These are phyloP conservation scores for Fusarium coicis DNA, from an alignment of 2,329 filamentous ascomycete species.

Conservation along the genomic window DNA sequence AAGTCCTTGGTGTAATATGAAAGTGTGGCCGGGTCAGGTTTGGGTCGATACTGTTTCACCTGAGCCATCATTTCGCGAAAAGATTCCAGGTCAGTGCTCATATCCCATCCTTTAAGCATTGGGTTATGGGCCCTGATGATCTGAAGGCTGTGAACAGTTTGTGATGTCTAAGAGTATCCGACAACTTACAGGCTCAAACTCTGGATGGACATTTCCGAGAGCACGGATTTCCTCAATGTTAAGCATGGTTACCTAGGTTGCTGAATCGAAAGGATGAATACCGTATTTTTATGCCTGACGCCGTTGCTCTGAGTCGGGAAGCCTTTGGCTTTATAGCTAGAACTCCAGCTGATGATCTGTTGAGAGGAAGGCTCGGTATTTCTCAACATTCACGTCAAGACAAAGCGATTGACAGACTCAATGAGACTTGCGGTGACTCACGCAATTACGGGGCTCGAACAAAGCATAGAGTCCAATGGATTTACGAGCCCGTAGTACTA, in stretches of 20 bases:
- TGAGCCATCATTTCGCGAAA: constrained; percentile 36
- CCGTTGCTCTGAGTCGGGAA: background rate
- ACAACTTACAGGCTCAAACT: constrained; percentile 27
- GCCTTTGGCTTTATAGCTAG: constrained; percentile 1
- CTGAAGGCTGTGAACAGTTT: constrained; percentile 5
- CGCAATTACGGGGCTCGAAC: background rate
- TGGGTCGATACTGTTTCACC: constrained; percentile 14
- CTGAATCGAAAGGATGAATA: too few species aligned
- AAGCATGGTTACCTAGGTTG: constrained; percentile 32
- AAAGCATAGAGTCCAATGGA: background rate
- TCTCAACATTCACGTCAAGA: background rate
- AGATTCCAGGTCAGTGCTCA: constrained; percentile 35
- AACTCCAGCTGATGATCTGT: background rate
- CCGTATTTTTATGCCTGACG: background rate
- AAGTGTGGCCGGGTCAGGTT: constrained; percentile 23
- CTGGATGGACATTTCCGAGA: constrained; percentile 32
- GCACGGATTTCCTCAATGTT: constrained; percentile 40
- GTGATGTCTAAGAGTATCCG: background rate
- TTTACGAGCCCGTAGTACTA: background rate
- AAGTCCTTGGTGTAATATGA: constrained; percentile 37
- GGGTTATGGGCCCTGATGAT: constrained; percentile 31
- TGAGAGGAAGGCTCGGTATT: background rate
- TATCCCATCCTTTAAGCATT: constrained; percentile 35
- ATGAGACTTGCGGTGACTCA: background rate
- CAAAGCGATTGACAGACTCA: background rate